Evolutionary conservation across 1,139 yeast species (phyloP).

Genomic region (Kazachstania sp.): DNA sequence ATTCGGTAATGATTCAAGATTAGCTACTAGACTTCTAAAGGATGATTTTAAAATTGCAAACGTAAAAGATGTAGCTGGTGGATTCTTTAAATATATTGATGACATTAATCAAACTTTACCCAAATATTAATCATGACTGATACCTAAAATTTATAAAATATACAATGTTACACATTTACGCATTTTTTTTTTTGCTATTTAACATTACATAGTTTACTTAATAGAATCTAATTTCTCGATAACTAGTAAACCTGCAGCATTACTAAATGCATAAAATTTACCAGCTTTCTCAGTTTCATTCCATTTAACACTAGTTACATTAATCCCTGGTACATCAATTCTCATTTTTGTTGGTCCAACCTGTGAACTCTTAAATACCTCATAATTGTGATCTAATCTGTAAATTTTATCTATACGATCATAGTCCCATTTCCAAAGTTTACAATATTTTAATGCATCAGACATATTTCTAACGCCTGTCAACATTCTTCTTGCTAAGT

Average conservation of each 20-base stretch:
- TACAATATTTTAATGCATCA: constrained; percentile 26
- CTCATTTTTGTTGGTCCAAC: constrained; percentile 29
- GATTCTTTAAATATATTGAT: constrained; percentile 62
- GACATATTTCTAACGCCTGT: constrained; percentile 35
- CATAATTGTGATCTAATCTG: constrained; percentile 33
- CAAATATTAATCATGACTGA: constrained; percentile 39
- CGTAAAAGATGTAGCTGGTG: constrained; percentile 70
- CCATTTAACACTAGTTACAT: constrained; percentile 54
- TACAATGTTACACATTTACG: too few relatives aligned
- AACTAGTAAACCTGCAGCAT: constrained; percentile 57
- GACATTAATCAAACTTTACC: constrained; percentile 59
- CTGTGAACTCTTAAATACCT: constrained; percentile 22
- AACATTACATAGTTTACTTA: neutral
- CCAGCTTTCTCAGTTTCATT: constrained; percentile 44
- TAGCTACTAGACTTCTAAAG: constrained; percentile 53
- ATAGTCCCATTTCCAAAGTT: constrained; percentile 37
- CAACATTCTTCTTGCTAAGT: constrained; percentile 36
- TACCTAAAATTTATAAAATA: neutral
- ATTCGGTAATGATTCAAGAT: constrained; percentile 84
- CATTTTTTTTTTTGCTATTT: neutral
- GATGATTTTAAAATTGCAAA: constrained; percentile 41
- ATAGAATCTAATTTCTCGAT: constrained; percentile 43
- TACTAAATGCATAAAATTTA: constrained; percentile 57
- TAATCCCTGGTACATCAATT: constrained; percentile 46
- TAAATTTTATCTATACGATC: constrained; percentile 30